Conservation (phyloP, 352 stramenopile species). For the Globisporangium nodosum region DNA sequence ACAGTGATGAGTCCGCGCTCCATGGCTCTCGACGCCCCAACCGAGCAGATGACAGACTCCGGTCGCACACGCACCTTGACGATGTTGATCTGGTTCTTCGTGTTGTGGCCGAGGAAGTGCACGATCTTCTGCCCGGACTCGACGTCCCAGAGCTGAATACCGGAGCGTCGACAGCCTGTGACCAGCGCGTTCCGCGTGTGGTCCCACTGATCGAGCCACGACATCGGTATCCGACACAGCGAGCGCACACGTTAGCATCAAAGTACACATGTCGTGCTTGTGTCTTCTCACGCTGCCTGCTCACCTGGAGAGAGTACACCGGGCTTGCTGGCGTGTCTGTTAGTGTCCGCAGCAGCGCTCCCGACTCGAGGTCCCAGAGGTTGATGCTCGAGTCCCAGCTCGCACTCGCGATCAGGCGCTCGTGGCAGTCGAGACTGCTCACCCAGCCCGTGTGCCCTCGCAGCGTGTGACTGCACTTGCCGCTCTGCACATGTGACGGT, state of each 20-base stretch:
- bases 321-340: slow-evolving; percentile 16
- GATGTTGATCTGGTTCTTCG: slow-evolving; percentile 23
- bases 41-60: neutral
- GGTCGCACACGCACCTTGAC: slow-evolving; percentile 13
- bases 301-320: slow-evolving; percentile 25
- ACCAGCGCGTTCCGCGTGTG: slow-evolving; percentile 10
- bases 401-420: slow-evolving; percentile 9
- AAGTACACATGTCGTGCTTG: too few relatives aligned
- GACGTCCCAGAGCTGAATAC: slow-evolving; percentile 23
- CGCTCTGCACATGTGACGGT: slow-evolving; percentile 5
- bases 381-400: slow-evolving; percentile 22
- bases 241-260: too few relatives aligned
- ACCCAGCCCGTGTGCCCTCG: slow-evolving; percentile 22
- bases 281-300: too few relatives aligned
- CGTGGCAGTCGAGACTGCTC: slow-evolving; percentile 13
- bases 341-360: slow-evolving; percentile 15
- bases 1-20: too few relatives aligned
- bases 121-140: slow-evolving; percentile 15
- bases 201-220: slow-evolving; percentile 16
- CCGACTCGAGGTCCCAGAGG: slow-evolving; percentile 16
- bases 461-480: slow-evolving; percentile 19
- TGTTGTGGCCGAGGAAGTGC: slow-evolving; percentile 16
- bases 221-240: too few relatives aligned
- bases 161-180: slow-evolving; percentile 17
- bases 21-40: too few relatives aligned